Percentiles rank a stretch among this genome's conserved stretches.
These are phyloP conservation scores for Sporothrix luriei DNA, from an alignment of 2,329 filamentous ascomycete species.

Conservation along the genomic window DNA sequence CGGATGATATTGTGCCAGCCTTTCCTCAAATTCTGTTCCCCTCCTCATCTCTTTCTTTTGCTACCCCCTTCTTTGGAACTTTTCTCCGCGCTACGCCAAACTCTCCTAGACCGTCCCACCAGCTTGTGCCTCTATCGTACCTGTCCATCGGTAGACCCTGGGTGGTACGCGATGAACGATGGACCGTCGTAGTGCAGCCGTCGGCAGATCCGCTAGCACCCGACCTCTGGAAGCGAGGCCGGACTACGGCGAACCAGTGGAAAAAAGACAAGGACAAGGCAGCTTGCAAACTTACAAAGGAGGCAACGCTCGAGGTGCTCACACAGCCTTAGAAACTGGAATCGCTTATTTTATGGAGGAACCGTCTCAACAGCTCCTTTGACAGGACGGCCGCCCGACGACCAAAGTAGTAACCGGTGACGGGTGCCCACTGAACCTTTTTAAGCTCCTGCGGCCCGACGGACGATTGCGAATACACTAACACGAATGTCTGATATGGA, in stretches of 20 bases:
- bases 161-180: background rate
- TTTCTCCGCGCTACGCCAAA: background rate
- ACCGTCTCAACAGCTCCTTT: too few species aligned
- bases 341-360: too few species aligned
- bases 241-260: background rate
- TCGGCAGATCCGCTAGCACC: background rate
- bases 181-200: slow-evolving; percentile 7
- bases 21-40: background rate
- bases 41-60: background rate
- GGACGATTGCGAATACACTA: too few species aligned
- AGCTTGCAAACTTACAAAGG: too few species aligned
- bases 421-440: too few species aligned
- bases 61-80: background rate
- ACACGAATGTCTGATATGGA: too few species aligned
- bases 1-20: background rate
- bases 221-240: background rate
- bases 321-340: too few species aligned
- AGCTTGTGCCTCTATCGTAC: background rate
- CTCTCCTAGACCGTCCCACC: background rate
- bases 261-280: too few species aligned
- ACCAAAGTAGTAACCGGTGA: too few species aligned
- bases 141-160: background rate
- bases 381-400: too few species aligned
- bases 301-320: too few species aligned
- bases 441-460: too few species aligned